Evolutionary conservation across 2,329 filamentous ascomycete species (phyloP), one percentile per base, ranked within the genome.

Genomic region (Epichloe coenophiala): DNA sequence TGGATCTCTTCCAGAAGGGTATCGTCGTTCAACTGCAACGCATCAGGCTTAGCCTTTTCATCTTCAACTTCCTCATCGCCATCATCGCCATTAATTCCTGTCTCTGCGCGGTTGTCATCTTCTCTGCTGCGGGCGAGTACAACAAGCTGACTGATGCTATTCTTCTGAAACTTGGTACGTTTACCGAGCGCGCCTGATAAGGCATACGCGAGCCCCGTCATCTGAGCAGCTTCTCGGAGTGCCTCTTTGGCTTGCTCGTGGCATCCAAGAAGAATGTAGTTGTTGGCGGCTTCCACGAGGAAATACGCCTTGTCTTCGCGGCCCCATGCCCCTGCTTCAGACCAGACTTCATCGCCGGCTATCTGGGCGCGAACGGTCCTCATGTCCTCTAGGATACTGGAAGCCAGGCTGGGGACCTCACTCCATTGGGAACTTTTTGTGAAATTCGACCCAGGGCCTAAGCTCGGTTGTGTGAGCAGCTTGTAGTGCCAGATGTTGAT

Each of bases 101-200:
- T 51, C 11, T 58, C 55, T 6, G 54, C 57, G 4, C 60, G 50
- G 2, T 56, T 58, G 27, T 59, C 57, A 1, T 68, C 62, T 23
- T 70, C 68, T 6, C 72, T 72, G 62, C 90, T 96, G 64, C 81
- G 88, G 1, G 93, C 93, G 33, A 97, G 71, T 2, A 98, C 88
- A 1, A 98, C 86, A 31, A 98, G 74, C 65, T 98, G 93, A 59
- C 88, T 95, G 54, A 82, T 82, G 59, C 83, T 84, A 53, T 81
- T 85, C 60, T 88, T 76, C 65, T 94, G 88, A 51, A 82, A 94
- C 57, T 78, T 84, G 1, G 88, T 94, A 53, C 85, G 74, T 68
- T 89, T 97, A 15, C 93, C 93, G 57, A 98, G 68, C 21, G 87
- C 80, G 38, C 93, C 93, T 0, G 88, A 94, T 50, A 98, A 65